Base-by-base conservation (phyloP, 2,329 filamentous ascomycete species). In the Ophiostoma fasciatum region DNA sequence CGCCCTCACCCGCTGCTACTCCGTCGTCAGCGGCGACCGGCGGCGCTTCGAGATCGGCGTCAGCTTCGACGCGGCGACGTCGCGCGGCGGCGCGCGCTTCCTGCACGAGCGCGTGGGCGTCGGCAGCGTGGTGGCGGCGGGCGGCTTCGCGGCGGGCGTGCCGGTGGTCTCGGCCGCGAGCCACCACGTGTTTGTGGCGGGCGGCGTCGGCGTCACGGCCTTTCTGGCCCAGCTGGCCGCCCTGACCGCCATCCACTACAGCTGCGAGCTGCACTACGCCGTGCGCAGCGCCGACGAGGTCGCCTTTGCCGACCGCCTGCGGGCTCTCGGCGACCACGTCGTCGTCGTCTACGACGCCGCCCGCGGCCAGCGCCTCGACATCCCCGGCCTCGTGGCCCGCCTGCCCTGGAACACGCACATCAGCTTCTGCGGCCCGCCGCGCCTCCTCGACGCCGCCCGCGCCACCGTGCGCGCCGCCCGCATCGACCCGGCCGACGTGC, bases 121-220 rank as follows among this genome's bases (percentile, higher is more conserved):
- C 1, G 71, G 69, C 1, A 64, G 71, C 39, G 44, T 58, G 3
- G 44, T 80, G 7, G 58, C 62, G 8, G 62, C 71, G 2, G 62
- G 66, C 3, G 59, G 60, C 22, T 61, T 75, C 21, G 70, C 63
- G 0, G 49, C 54, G 0, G 66, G 62, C 28, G 60, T 74, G 18
- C 60, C 61, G 2, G 51, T 63, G 2, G 57, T 56, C 0, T 48
- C 40, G 3, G 54, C 61, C 1, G 68, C 68, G 7, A 71, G 68
- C 43, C 60, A 68, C 33, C 74, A 78, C 43, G 58, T 79, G 27
- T 71, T 78, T 46, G 66, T 81, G 21, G 71, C 64, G 0, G 75
- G 70, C 9, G 76, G 75, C 0, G 71, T 80, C 21, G 76, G 75
- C 1, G 67, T 80, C 42, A 80, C 76, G 2, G 75, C 75, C 0